phyloP scores from a whole-genome alignment of 2,329 filamentous ascomycete genomes.

The Coniochaeta ligniaria region DNA sequence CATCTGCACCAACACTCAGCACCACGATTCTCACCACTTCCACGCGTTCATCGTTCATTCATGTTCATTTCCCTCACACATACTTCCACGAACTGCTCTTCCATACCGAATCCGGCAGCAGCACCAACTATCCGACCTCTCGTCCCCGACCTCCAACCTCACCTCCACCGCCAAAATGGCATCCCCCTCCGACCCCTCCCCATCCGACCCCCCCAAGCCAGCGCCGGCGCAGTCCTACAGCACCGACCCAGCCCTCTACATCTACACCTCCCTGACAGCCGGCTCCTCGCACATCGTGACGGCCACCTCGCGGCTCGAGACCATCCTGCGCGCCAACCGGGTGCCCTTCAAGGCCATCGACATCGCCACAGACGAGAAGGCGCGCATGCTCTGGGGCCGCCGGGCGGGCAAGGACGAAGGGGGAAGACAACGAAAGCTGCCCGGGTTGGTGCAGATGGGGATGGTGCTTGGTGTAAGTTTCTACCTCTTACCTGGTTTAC shows the following conservation, averaged over 20 bases:
- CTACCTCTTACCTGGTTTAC: neutral
- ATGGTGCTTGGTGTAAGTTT: constrained; percentile 75
- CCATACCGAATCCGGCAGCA: too few relatives aligned
- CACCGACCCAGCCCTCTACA: constrained; percentile 70
- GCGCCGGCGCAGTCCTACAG: constrained; percentile 31
- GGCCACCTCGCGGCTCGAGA: constrained; percentile 90
- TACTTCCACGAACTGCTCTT: neutral
- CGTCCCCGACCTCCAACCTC: too few relatives aligned
- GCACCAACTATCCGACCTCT: too few relatives aligned
- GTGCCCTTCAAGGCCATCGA: constrained; percentile 92
- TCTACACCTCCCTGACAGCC: constrained; percentile 93
- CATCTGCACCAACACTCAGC: neutral
- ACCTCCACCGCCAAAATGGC: neutral
- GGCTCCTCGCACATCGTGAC: constrained; percentile 96
- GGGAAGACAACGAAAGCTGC: constrained; percentile 67
- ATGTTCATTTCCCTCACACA: neutral
- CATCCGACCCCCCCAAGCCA: neutral
- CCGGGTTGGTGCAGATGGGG: constrained; percentile 81
- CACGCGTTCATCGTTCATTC: neutral
- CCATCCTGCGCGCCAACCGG: constrained; percentile 89
- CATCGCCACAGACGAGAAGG: constrained; percentile 81
- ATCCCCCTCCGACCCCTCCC: neutral
- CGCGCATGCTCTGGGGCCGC: constrained; percentile 81
- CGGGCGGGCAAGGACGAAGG: constrained; percentile 64
- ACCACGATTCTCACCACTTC: neutral